These are phyloP conservation scores for Bothriochloa decipiens DNA, from an alignment of 176 grass and related monocot genomes.

Conservation along the genomic window DNA sequence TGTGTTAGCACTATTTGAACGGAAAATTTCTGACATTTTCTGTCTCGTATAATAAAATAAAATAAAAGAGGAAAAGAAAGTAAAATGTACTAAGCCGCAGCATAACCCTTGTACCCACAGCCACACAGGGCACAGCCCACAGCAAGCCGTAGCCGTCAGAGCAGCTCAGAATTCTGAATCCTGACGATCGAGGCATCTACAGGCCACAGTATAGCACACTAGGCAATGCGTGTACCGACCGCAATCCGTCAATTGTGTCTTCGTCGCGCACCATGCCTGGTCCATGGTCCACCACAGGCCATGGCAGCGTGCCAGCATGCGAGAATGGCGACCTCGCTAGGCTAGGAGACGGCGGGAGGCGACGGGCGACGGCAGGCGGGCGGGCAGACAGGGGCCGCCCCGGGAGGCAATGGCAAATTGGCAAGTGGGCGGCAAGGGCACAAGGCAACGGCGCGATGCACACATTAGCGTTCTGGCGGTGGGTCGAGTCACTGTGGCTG, in stretches of 20 bases:
- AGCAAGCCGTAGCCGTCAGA: slow-evolving; percentile 14
- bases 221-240: slow-evolving; percentile 31
- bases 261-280: neutral
- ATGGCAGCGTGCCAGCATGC: neutral
- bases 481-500: neutral
- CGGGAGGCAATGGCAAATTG: neutral
- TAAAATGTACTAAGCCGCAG: too few relatives aligned
- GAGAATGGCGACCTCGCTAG: neutral
- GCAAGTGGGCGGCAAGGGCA: neutral
- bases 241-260: slow-evolving; percentile 29
- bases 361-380: neutral
- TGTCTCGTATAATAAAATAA: neutral
- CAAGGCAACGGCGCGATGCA: neutral
- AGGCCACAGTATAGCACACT: neutral
- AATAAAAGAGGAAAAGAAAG: neutral
- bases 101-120: neutral
- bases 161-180: slow-evolving; percentile 2
- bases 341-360: neutral
- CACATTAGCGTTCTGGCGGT: too few relatives aligned
- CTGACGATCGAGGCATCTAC: slow-evolving; percentile 12
- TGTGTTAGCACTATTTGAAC: too few relatives aligned
- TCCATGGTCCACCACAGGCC: neutral
- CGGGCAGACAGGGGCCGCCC: neutral
- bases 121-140: neutral
- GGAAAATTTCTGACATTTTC: too few relatives aligned